These are phyloP conservation scores for Fusarium sp. DNA, from an alignment of 2,329 filamentous ascomycete species.

Conservation along the genomic window DNA sequence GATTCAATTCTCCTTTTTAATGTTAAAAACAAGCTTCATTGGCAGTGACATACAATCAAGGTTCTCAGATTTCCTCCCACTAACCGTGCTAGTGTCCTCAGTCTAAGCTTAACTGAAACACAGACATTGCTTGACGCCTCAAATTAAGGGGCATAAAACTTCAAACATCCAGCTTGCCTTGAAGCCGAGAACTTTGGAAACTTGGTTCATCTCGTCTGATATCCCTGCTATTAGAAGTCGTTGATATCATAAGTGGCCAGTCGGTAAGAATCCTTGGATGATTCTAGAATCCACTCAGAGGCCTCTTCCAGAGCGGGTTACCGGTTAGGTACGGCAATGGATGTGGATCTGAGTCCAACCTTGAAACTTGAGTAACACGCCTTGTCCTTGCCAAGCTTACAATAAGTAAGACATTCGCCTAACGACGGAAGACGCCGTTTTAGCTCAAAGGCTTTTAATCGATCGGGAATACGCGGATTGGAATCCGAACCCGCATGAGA, in stretches of 20 bases:
- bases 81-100: neutral
- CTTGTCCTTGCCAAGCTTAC: neutral
- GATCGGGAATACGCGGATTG: neutral
- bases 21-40: constrained; percentile 40
- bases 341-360: neutral
- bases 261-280: neutral
- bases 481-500: neutral
- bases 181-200: too few species aligned
- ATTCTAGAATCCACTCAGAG: neutral
- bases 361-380: neutral
- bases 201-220: too few species aligned
- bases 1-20: neutral
- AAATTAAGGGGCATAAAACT: too few species aligned
- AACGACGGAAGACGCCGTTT: neutral
- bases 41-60: constrained; percentile 12
- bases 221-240: too few species aligned
- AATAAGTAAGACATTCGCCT: neutral
- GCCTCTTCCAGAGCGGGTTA: neutral
- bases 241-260: too few species aligned
- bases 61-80: neutral
- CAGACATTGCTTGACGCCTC: neutral
- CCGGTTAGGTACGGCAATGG: too few species aligned
- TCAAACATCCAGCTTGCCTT: too few species aligned
- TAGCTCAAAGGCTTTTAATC: too few species aligned
- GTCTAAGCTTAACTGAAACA: neutral